A percentile compares a stretch with the other conserved stretches of the same genome.
Evolutionary conservation across 2,329 filamentous ascomycete species (phyloP).

Genomic region (Cadophora luteo-olivacea): DNA sequence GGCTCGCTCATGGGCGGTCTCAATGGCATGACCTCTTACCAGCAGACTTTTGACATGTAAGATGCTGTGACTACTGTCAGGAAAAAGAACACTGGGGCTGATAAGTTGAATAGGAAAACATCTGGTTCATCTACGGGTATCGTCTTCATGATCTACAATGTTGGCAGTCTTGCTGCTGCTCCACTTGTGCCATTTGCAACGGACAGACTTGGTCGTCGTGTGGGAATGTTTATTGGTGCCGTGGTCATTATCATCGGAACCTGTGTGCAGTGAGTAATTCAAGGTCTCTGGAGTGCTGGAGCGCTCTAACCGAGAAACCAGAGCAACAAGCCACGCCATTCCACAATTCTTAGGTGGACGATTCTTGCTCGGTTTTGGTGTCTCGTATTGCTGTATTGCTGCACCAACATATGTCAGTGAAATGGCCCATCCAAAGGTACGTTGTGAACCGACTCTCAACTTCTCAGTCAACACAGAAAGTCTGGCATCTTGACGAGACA

Average conservation of each 20-base stretch:
- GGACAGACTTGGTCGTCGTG: conserved; percentile 56
- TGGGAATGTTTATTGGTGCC: conserved; percentile 58
- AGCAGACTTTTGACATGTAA: conserved; percentile 56
- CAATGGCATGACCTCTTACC: conserved; percentile 62
- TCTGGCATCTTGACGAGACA: too few species aligned
- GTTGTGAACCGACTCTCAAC: not conserved
- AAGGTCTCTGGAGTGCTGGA: not conserved
- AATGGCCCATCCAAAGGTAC: conserved; percentile 54
- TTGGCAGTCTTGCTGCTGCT: conserved; percentile 62
- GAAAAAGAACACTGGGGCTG: not conserved
- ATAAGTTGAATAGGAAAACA: conserved; percentile 16
- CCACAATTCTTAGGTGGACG: conserved; percentile 56
- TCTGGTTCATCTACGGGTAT: conserved; percentile 49
- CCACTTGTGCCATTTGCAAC: conserved; percentile 60
- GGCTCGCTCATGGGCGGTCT: conserved; percentile 61
- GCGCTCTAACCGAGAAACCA: not conserved
- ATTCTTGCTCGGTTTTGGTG: conserved; percentile 58
- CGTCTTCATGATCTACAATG: conserved; percentile 64
- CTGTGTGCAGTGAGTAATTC: conserved; percentile 48
- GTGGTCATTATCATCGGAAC: conserved; percentile 57
- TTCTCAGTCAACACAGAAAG: not conserved
- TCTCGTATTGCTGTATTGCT: conserved; percentile 54
- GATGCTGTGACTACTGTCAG: conserved; percentile 27
- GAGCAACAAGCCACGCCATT: conserved; percentile 48
- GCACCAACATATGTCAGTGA: conserved; percentile 56